Base-by-base conservation (phyloP, 1,139 yeast genomes). In the Geotrichum carabidarum region DNA sequence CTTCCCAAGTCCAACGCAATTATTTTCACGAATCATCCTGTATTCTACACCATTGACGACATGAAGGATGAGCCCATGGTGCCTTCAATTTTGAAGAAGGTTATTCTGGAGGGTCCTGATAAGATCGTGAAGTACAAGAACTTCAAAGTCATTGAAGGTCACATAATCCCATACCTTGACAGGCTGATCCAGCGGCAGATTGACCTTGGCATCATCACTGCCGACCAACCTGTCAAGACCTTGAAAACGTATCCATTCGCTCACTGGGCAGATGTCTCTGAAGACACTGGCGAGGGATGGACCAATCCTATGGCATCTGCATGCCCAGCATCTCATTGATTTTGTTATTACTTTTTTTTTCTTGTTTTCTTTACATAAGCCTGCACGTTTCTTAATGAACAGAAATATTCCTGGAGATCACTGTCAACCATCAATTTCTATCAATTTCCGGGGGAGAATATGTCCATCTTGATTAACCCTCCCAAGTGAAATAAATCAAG, bases 11-110 rank as follows among this genome's bases (percentile, higher is more conserved):
- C 82, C 1, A 80, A 83, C 8, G 85, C 84, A 1, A 74, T 82
- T 22, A 73, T 82, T 36, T 81, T 83, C 67, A 73, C 84, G 44
- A 81, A 84, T 65, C 90, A 84, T 65, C 90, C 90, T 2, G 74
- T 83, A 9, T 83, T 80, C 65, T 84, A 84, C 68, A 76, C 83
- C 1, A 74, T 84, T 55, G 89, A 83, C 30, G 90, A 84, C 64
- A 83, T 84, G 89, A 83, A 83, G 65, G 87, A 84, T 65, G 91
- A 84, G 65, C 89, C 90, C 8, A 67, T 81, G 69, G 74, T 84
- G 36, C 90, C 90, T n/a, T 80, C 86, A 0, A 72, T 84, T 53
- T 66, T 84, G 51, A 77, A 78, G 62, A 83, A 82, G 64, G 81
- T 83, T 53, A 70, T 84, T 38, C 79, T 71, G 59, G 88, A 84